Evolutionary conservation across 2,329 filamentous ascomycete genomes (phyloP).

Genomic region (Penicillium paneum): DNA sequence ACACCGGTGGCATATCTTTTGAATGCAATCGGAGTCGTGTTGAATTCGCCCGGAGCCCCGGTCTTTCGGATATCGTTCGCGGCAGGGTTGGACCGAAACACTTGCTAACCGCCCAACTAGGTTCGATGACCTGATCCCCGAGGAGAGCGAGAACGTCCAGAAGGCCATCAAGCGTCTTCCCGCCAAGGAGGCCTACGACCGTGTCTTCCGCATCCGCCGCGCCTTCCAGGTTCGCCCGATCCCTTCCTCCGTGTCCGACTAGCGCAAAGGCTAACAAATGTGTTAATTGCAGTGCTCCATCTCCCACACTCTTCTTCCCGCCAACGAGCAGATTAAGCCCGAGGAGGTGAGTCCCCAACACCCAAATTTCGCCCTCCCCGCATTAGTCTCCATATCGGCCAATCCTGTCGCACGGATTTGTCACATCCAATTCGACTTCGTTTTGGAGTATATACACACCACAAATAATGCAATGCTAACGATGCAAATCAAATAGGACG

Average conservation of each 20-base stretch:
- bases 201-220: conserved; percentile 93
- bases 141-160: conserved; percentile 85
- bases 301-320: conserved; percentile 62
- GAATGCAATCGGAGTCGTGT: conserved; percentile 6
- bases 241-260: conserved; percentile 7
- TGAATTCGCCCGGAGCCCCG: conserved; percentile 12
- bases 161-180: conserved; percentile 86
- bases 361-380: conserved; percentile 25
- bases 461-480: conserved; percentile 16
- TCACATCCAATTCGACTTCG: conserved; percentile 19
- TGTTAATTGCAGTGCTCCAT: conserved; percentile 56
- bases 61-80: conserved; percentile 14
- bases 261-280: conserved; percentile 19
- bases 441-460: background rate
- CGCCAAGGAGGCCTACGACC: conserved; percentile 89
- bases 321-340: conserved; percentile 64
- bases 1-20: background rate
- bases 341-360: conserved; percentile 54
- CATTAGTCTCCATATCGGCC: conserved; percentile 27
- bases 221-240: conserved; percentile 70
- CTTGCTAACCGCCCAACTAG: conserved; percentile 49
- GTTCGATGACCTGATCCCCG: conserved; percentile 89
- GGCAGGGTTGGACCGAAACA: conserved; percentile 2
- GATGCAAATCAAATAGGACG: conserved; percentile 51
- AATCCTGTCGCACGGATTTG: conserved; percentile 40